A percentile compares a stretch with the other conserved stretches of the same genome.
Conservation (phyloP, 805 yeast genomes). For the Starmerella roubikii region DNA sequence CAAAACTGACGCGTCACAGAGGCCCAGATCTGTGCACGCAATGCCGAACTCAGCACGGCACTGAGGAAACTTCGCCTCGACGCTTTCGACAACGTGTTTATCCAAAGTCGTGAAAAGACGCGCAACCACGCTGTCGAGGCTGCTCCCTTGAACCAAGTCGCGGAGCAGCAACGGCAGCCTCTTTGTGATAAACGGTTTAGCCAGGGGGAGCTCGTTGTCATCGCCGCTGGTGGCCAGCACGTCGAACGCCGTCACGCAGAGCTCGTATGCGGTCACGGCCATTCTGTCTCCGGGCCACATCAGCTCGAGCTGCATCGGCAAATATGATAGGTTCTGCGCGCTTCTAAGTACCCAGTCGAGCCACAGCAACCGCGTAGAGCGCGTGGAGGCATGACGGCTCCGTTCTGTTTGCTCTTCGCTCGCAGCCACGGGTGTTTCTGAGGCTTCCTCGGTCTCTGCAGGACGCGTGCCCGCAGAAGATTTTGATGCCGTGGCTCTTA, state of each 20-base stretch:
- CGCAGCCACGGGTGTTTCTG: too few relatives aligned
- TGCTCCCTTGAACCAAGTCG: slow-evolving; percentile 23
- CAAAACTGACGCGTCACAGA: slow-evolving; percentile 19
- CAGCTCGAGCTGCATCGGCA: slow-evolving; percentile 15
- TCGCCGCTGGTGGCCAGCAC: slow-evolving; percentile 8
- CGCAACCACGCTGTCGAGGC: slow-evolving; percentile 27
- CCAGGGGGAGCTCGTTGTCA: neutral
- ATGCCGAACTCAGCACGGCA: slow-evolving; percentile 13
- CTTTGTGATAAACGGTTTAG: slow-evolving; percentile 30
- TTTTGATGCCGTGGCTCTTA: neutral
- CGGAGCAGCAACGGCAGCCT: slow-evolving; percentile 35
- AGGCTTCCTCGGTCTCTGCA: too few relatives aligned
- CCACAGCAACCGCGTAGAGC: slow-evolving; percentile 18
- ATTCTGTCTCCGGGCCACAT: slow-evolving; percentile 22
- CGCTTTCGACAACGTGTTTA: slow-evolving; percentile 16
- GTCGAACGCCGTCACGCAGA: slow-evolving; percentile 35
- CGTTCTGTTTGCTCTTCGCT: too few relatives aligned
- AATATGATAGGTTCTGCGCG: slow-evolving; percentile 7
- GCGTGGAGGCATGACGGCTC: slow-evolving; percentile 5
- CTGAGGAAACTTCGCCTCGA: slow-evolving; percentile 13
- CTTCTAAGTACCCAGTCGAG: slow-evolving; percentile 18
- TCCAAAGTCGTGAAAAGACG: slow-evolving; percentile 21
- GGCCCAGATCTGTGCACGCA: slow-evolving; percentile 17
- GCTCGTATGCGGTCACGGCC: slow-evolving; percentile 26
- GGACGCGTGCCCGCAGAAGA: neutral